Percentiles rank a stretch among this genome's conserved stretches.
These are phyloP conservation scores for Aspergillus arachidicola DNA, from an alignment of 2,329 filamentous ascomycete genomes.

Conservation along the genomic window DNA sequence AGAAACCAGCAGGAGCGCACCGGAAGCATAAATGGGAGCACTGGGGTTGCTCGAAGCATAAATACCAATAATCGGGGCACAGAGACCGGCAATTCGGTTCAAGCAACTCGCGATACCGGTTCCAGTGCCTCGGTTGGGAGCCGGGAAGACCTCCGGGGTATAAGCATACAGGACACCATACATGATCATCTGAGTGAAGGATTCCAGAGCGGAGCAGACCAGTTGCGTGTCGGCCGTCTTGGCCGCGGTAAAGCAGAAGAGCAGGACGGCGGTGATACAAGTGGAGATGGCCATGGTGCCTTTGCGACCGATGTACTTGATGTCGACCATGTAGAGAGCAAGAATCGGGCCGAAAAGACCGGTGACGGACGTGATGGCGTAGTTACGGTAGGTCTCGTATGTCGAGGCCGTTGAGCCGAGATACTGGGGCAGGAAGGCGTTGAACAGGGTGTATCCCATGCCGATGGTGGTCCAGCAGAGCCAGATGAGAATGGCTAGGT, in stretches of 20 bases:
- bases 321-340: slow-evolving; percentile 71
- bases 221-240: slow-evolving; percentile 52
- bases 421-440: slow-evolving; percentile 84
- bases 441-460: slow-evolving; percentile 86
- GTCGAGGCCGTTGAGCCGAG: slow-evolving; percentile 61
- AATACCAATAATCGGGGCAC: slow-evolving; percentile 47
- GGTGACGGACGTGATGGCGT: slow-evolving; percentile 75
- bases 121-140: slow-evolving; percentile 54
- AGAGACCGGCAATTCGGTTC: slow-evolving; percentile 45
- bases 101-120: slow-evolving; percentile 47
- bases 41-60: slow-evolving; percentile 40
- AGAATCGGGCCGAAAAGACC: slow-evolving; percentile 77
- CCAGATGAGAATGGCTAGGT: slow-evolving; percentile 60
- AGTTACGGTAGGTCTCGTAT: slow-evolving; percentile 69
- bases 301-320: slow-evolving; percentile 64
- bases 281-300: slow-evolving; percentile 59
- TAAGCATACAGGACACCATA: slow-evolving; percentile 59
- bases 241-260: slow-evolving; percentile 58
- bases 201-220: slow-evolving; percentile 52
- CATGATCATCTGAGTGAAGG: slow-evolving; percentile 58
- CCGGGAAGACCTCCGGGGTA: slow-evolving; percentile 59
- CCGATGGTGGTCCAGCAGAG: slow-evolving; percentile 82
- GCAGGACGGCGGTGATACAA: slow-evolving; percentile 54
- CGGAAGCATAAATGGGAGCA: slow-evolving; percentile 47
- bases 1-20: slow-evolving; percentile 43